These are phyloP conservation scores for Didymella keratinophila DNA, from an alignment of 2,329 filamentous ascomycete species.

Conservation along the genomic window DNA sequence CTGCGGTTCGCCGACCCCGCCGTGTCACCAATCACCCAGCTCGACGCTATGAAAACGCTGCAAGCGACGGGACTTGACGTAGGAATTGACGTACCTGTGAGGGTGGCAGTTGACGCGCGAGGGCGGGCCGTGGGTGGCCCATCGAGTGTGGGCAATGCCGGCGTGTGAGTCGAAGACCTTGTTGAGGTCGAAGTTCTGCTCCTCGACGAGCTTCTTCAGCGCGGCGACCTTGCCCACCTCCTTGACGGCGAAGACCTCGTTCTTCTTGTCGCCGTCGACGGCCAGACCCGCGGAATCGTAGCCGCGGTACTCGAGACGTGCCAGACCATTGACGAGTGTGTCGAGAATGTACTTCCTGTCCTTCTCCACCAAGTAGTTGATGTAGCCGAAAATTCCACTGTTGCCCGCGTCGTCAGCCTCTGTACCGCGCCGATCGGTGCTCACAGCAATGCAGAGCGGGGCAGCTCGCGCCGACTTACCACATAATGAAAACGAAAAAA, in stretches of 20 bases:
- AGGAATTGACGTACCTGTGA: slow-evolving; percentile 79
- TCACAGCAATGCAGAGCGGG: slow-evolving; percentile 23
- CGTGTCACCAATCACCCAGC: slow-evolving; percentile 6
- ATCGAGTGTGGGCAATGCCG: slow-evolving; percentile 98
- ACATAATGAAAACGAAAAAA: slow-evolving; percentile 48
- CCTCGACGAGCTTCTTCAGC: slow-evolving; percentile 89
- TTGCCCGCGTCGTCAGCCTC: slow-evolving; percentile 30
- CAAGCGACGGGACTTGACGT: neutral
- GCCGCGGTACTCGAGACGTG: slow-evolving; percentile 96
- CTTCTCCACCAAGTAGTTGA: slow-evolving; percentile 99
- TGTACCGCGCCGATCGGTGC: slow-evolving; percentile 11
- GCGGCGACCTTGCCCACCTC: slow-evolving; percentile 99
- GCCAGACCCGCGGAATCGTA: slow-evolving; percentile 98
- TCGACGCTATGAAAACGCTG: slow-evolving; percentile 13
- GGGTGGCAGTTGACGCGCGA: slow-evolving; percentile 97
- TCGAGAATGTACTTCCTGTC: slow-evolving; percentile 96
- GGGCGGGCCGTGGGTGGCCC: slow-evolving; percentile 96
- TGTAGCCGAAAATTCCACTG: slow-evolving; percentile 97
- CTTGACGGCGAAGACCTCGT: slow-evolving; percentile 96
- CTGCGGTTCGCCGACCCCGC: neutral
- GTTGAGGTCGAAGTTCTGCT: slow-evolving; percentile 81
- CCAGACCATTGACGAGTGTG: slow-evolving; percentile 94
- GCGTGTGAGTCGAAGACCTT: slow-evolving; percentile 98
- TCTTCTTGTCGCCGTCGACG: slow-evolving; percentile 98
- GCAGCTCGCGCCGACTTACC: slow-evolving; percentile 42